Base-by-base conservation (phyloP, 1,139 yeast genomes). In the Debaryomyces coudertii region DNA sequence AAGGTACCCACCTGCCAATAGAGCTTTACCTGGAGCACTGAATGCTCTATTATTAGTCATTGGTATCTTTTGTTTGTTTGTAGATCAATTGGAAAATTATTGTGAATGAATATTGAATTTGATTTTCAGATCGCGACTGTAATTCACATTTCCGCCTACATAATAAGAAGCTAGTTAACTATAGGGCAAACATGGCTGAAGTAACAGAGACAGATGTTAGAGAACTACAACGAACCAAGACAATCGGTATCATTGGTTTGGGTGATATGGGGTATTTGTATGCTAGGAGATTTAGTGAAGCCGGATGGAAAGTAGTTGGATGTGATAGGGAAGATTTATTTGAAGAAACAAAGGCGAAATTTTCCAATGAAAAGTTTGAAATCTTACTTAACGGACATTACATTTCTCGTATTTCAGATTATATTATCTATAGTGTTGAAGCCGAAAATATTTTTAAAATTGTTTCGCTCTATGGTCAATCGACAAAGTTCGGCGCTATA, bases 241-340 rank as follows among this genome's bases (percentile, higher is more conserved):
- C 72, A 34, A 79, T 93, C 42, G 99, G 99, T 2, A 87, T 93
- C 52, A 92, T 93, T 47, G 99, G 99, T 1, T 79, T 93, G 36
- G 99, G 99, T 23, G 99, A 93, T 63, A 93, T 93, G 99, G 99
- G 99, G 12, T 71, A 81, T 37, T 69, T 93, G 53, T 93, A 93
- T 59, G 98, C 98, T 49, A 73, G 76, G 14, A 69, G 86, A 47
- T 85, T 95, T 59, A 74, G 88, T 20, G 76, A 77, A 42, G 95
- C 92, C 1, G 98, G 98, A 1, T 90, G 97, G 96, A 78, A 65
- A 54, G 97, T 93, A 1, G 83, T 89, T 43, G 97, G 96, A 2
- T 90, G 97, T 65, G 99, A 93, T 61, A 72, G 85, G 48, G 96
- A 89, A 55, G 90, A 84, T 16, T 58, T 68, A 24, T 90, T 67